phyloP scores from a whole-genome alignment of 495 filamentous ascomycete genomes.

The Hyaloscypha hepaticicola region DNA sequence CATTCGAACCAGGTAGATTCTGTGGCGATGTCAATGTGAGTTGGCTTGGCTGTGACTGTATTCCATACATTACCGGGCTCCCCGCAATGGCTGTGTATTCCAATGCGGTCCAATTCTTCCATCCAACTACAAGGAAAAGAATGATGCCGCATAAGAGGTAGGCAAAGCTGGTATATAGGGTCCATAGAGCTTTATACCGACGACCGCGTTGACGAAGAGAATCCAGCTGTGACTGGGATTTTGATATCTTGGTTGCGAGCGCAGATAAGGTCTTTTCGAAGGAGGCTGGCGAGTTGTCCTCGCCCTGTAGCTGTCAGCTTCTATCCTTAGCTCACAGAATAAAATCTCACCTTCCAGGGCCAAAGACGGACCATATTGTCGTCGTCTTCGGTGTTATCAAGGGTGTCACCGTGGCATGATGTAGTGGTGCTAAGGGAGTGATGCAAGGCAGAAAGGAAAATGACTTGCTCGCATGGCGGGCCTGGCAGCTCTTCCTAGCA shows the following conservation, averaged over 20 bases:
- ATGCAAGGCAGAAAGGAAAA: not conserved
- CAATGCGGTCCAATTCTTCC: constrained; percentile 67
- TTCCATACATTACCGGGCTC: constrained; percentile 71
- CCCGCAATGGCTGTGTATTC: constrained; percentile 78
- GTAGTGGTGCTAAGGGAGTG: not conserved
- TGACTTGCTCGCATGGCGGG: not conserved
- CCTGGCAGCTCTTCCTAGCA: not conserved
- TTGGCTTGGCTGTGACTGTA: not conserved
- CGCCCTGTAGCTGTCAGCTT: constrained; percentile 52
- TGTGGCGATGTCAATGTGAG: constrained; percentile 22
- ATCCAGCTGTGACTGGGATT: constrained; percentile 69
- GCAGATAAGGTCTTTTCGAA: constrained; percentile 88
- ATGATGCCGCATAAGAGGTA: constrained; percentile 85
- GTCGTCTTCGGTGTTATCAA: not conserved
- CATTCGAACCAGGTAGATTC: constrained; percentile 38
- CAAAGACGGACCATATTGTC: constrained; percentile 74
- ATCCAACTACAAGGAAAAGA: constrained; percentile 79
- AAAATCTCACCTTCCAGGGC: constrained; percentile 66
- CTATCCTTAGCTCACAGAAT: constrained; percentile 14
- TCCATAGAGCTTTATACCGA: constrained; percentile 81
- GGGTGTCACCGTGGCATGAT: constrained; percentile 19
- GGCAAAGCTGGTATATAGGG: constrained; percentile 83
- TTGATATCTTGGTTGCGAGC: constrained; percentile 76
- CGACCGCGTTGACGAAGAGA: constrained; percentile 66
- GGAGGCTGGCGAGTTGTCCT: constrained; percentile 80